A percentile compares a stretch with the other conserved stretches of the same genome.
phyloP scores from a whole-genome alignment of 768 basidiomycete genomes.

The Auricularia sp. region DNA sequence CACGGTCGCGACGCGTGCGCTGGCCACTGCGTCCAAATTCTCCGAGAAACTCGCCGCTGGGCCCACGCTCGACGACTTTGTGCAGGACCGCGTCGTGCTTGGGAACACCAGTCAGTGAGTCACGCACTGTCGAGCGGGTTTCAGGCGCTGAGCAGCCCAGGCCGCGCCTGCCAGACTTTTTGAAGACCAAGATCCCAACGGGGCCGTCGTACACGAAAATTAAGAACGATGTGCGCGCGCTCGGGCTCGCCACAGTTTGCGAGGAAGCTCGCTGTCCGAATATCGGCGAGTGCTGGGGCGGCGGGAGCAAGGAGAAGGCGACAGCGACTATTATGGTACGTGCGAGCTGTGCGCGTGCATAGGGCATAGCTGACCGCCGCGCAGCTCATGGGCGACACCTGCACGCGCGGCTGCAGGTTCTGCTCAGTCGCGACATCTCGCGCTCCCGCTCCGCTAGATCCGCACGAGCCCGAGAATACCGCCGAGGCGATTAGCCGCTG shows the following conservation, averaged over 20 bases:
- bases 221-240: conserved; percentile 88
- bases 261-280: conserved; percentile 99
- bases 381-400: conserved; percentile 98
- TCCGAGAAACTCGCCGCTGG: conserved; percentile 48
- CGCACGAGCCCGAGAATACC: conserved; percentile 95
- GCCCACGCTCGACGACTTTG: conserved; percentile 73
- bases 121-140: neutral
- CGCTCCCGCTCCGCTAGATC: conserved; percentile 81
- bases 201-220: conserved; percentile 84
- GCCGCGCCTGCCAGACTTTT: conserved; percentile 74
- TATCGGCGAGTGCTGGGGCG: conserved; percentile 99
- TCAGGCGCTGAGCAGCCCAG: conserved; percentile 28
- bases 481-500: conserved; percentile 97
- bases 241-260: conserved; percentile 91
- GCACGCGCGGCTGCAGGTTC: conserved; percentile 94
- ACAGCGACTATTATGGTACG: conserved; percentile 98
- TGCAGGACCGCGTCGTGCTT: conserved; percentile 49
- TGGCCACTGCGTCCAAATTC: conserved; percentile 26
- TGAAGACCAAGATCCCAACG: conserved; percentile 89
- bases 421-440: conserved; percentile 94
- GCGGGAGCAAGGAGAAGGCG: conserved; percentile 53
- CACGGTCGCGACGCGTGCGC: neutral
- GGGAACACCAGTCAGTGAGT: conserved; percentile 62
- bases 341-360: neutral
- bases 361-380: neutral